Evolutionary conservation across 352 stramenopile species (phyloP), one percentile per base, ranked within the genome.

Genomic region (Phytopythium oedochilum): DNA sequence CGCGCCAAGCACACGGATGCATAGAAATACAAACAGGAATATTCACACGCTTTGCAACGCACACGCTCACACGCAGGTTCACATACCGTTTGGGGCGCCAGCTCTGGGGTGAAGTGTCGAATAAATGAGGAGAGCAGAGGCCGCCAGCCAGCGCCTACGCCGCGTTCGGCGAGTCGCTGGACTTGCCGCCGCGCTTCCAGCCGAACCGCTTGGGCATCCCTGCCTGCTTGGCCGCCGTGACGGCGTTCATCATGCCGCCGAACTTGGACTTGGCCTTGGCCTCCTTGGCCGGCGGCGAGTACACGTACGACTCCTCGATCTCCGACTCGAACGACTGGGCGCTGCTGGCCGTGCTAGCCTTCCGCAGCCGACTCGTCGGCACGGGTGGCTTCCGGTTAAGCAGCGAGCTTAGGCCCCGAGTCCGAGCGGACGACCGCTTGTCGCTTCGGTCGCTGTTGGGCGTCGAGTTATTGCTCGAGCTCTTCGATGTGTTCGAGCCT

Each of bases 191-290:
- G 18, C 63, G 72, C 57, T 83, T 83, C 71, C 71, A 86, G 14
- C 58, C 68, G 35, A 86, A 86, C 25, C 75, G 75, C 53, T 74
- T 70, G 26, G 71, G 39, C 51, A 86, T 66, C 17, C 71, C 63
- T 6, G 59, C 47, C n/a, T 53, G 65, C 38, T 75, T 67, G 26
- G 71, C 64, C 40, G 70, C 64, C 15, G 55, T 63, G 20, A 66
- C 61, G 25, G 71, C 64, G 25, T 64, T 72, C 17, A 85, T 71
- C 38, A 53, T 53, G 31, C 71, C 55, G 22, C 74, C 66, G 17
- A 83, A 86, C 38, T 71, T 71, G 39, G 70, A 68, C 61, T 68
- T 74, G 44, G 50, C 63, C 64, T 82, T 86, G 17, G 58, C 49
- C 29, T 75, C 61, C 20, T 70, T 57, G 9, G 64, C 50, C 3